Evolutionary conservation across 2,329 filamentous ascomycete species (phyloP), one percentile per base, ranked within the genome.

Genomic region (Cladosporium oxysporum): DNA sequence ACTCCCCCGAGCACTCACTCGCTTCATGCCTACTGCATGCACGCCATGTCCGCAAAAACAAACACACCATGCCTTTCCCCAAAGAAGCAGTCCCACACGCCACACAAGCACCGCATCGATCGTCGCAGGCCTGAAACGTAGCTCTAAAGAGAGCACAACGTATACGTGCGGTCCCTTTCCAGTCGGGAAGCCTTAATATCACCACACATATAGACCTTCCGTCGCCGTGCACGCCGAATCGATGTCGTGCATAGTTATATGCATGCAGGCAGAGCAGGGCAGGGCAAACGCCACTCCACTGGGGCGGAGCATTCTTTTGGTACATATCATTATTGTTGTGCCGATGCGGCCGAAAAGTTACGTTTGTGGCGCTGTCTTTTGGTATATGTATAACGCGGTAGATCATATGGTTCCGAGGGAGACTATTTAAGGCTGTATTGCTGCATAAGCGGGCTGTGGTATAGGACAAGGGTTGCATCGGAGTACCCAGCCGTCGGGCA

Each of bases 11-110:
- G 31, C 6, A 12, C 26, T 47, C 57, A 37, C 31, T 26, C 23
- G 55, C 35, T 47, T 59, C 58, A 59, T n/a, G 41, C n/a, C 3
- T 47, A 12, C 41, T 47, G 41, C 58, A 61, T 35, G 41, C 58
- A 61, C 44, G 26, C 29, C 58, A 50, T 47, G 58, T 61, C 52
- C 52, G 52, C 52, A 55, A 31, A 18, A 33, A 10, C 18, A 28
- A 49, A 31, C 33, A 35, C 50, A 29, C 28, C 50, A 18, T 31
- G 29, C 18, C 28, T 31, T 11, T 21, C 52, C 52, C 52, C 16
- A 55, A 55, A 55, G 26, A 5, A 31, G 52, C 8, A 55, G 31
- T 33, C 16, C 29, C 37, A 44, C 41, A 26, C 23, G 41, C 37
- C 28, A 28, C 28, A 58, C 28, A 26, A 12, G 28, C 26, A 37